Base-by-base conservation (phyloP, 106 monocot genomes). In the Dactylorhiza incarnata region DNA sequence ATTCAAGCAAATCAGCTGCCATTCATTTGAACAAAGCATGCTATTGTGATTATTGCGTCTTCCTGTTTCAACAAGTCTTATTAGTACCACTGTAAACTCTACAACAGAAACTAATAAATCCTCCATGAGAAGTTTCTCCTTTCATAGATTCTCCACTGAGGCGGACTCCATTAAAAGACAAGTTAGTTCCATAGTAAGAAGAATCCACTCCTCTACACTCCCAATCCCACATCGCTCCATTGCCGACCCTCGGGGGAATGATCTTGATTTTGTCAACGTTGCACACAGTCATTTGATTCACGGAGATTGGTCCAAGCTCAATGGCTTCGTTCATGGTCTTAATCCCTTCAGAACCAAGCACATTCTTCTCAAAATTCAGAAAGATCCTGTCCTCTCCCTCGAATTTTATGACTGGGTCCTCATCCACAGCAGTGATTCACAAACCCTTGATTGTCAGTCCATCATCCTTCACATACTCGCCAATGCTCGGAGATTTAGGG, bases 381-480 rank as follows among this genome's bases (percentile, higher is more conserved):
- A 45, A n/a, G 88, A 88, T 51, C 90, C 90, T 22, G 81, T 90
- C 61, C 89, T 93, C 76, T 89, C 93, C 65, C 79, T 96, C 75
- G 72, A 82, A 48, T 79, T 96, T 77, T 88, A 84, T 86, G 62
- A 81, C 47, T 86, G 74, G 69, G 52, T 62, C 43, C 68, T 65
- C 47, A 68, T 75, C 69, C 87, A 79, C 54, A 46, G 47, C 78
- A 84, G 87, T 54, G 22, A 22, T 75, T 79, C 84, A 59, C 62
- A 73, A 44, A 74, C 83, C 46, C 79, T 89, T 48, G 79, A 85
- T 23, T 73, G 80, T 22, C 77, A 78, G 17, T 55, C 86, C 44
- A 70, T 90, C 17, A 54, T 96, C 68, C 84, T 93, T 59, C 90
- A 93, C 87, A 79, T 84, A 13, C 83, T 91, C 49, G 71, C 89